These are phyloP conservation scores for Ascosphaera acerosa DNA, from an alignment of 2,329 filamentous ascomycete species.

Conservation along the genomic window DNA sequence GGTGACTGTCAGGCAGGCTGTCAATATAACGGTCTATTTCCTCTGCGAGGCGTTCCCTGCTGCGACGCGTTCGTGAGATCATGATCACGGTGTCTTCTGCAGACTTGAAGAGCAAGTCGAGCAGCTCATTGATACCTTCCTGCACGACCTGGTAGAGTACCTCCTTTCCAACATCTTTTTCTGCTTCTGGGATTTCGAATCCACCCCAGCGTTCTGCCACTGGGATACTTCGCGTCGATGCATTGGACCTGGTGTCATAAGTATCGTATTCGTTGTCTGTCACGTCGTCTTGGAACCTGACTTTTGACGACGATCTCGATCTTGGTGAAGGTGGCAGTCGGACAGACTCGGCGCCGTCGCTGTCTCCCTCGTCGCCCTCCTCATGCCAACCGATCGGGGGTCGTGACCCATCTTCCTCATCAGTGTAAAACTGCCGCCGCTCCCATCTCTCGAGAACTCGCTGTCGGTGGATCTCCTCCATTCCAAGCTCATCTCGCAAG, in stretches of 20 bases:
- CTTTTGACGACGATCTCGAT: slow-evolving; percentile 54
- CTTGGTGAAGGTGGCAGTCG: slow-evolving; percentile 22
- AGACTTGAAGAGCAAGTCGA: slow-evolving; percentile 62
- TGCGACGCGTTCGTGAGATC: slow-evolving; percentile 34
- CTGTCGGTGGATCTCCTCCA: slow-evolving; percentile 15
- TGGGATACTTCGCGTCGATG: slow-evolving; percentile 44
- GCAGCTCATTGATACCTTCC: slow-evolving; percentile 75
- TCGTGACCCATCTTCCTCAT: slow-evolving; percentile 56
- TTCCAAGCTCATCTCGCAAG: slow-evolving; percentile 14
- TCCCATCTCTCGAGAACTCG: slow-evolving; percentile 46
- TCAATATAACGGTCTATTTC: slow-evolving; percentile 15
- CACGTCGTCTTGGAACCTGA: slow-evolving; percentile 48
- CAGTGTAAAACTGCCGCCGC: slow-evolving; percentile 54
- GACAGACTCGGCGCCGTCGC: slow-evolving; percentile 8
- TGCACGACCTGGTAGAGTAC: slow-evolving; percentile 80
- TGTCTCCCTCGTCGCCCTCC: slow-evolving; percentile 12
- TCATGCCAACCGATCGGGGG: slow-evolving; percentile 34
- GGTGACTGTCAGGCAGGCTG: slow-evolving; percentile 3
- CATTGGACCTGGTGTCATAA: slow-evolving; percentile 44
- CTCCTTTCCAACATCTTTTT: slow-evolving; percentile 63
- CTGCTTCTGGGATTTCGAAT: slow-evolving; percentile 53
- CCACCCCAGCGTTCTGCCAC: slow-evolving; percentile 45
- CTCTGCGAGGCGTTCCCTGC: slow-evolving; percentile 29
- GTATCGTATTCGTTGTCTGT: slow-evolving; percentile 40
- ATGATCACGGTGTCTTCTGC: slow-evolving; percentile 53